These are phyloP conservation scores for Talaromyces piceae DNA, from an alignment of 2,329 filamentous ascomycete genomes.

Conservation along the genomic window DNA sequence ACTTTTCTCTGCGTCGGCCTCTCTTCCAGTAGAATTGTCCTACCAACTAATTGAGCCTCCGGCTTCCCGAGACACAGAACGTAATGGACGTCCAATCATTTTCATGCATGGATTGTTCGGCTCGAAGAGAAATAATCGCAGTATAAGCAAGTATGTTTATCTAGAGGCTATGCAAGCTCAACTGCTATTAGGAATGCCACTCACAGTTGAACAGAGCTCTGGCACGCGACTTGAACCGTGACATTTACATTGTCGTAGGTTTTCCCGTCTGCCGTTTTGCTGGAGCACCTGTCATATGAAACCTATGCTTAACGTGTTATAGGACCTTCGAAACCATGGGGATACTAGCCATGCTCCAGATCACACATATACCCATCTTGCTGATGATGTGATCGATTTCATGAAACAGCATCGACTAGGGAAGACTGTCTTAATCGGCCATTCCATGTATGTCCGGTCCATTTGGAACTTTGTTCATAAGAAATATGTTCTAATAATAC, in stretches of 20 bases:
- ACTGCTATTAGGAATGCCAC: not conserved
- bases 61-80: constrained; percentile 15
- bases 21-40: constrained; percentile 23
- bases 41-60: constrained; percentile 32
- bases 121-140: constrained; percentile 90
- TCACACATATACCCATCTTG: constrained; percentile 78
- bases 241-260: constrained; percentile 72
- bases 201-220: constrained; percentile 52
- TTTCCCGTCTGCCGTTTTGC: not conserved
- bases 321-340: constrained; percentile 91
- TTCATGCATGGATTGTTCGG: constrained; percentile 92
- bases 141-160: constrained; percentile 76
- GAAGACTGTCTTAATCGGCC: constrained; percentile 72
- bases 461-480: not conserved
- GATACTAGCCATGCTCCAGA: constrained; percentile 68
- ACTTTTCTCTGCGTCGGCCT: constrained; percentile 25
- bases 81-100: constrained; percentile 58
- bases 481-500: not conserved
- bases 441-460: constrained; percentile 67
- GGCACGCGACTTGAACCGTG: constrained; percentile 69
- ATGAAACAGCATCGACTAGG: constrained; percentile 63
- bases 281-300: not conserved
- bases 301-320: not conserved
- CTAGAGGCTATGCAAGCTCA: not conserved
- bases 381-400: constrained; percentile 74